A percentile compares a stretch with the other conserved stretches of the same genome.
Conservation (phyloP, 2,329 filamentous ascomycete genomes). For the Dichotomopilus funicola region DNA sequence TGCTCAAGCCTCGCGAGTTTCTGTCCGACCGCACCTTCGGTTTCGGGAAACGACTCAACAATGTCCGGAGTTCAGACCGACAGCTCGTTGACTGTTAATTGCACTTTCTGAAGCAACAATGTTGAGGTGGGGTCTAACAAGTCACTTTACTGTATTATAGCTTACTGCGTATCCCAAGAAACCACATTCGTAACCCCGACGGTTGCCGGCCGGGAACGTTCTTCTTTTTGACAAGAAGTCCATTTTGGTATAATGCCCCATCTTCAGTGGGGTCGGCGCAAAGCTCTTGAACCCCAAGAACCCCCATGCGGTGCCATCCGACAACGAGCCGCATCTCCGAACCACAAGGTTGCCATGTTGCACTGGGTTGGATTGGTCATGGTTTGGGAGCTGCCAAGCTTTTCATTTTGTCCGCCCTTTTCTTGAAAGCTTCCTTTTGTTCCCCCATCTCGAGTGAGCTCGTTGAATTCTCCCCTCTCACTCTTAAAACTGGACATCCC, state of each 20-base stretch:
- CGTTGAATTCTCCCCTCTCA: too few relatives aligned
- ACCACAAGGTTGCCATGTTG: neutral
- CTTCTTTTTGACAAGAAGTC: neutral
- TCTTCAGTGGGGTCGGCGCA: slow-evolving; percentile 7
- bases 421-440: neutral
- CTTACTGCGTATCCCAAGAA: too few relatives aligned
- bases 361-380: slow-evolving; percentile 7
- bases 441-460: too few relatives aligned
- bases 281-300: neutral
- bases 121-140: too few relatives aligned
- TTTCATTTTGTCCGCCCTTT: neutral
- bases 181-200: neutral
- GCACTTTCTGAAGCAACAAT: too few relatives aligned
- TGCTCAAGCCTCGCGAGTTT: too few relatives aligned
- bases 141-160: too few relatives aligned
- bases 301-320: slow-evolving; percentile 8
- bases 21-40: too few relatives aligned
- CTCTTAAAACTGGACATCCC: neutral
- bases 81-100: too few relatives aligned
- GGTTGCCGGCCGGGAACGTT: neutral
- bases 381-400: slow-evolving; percentile 9
- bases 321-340: slow-evolving; percentile 10
- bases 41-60: neutral
- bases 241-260: slow-evolving; percentile 2
- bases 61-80: neutral